Evolutionary conservation across 345 rosid species (phyloP), one percentile per base, ranked within the genome.

Genomic region (Citrus reticulata): DNA sequence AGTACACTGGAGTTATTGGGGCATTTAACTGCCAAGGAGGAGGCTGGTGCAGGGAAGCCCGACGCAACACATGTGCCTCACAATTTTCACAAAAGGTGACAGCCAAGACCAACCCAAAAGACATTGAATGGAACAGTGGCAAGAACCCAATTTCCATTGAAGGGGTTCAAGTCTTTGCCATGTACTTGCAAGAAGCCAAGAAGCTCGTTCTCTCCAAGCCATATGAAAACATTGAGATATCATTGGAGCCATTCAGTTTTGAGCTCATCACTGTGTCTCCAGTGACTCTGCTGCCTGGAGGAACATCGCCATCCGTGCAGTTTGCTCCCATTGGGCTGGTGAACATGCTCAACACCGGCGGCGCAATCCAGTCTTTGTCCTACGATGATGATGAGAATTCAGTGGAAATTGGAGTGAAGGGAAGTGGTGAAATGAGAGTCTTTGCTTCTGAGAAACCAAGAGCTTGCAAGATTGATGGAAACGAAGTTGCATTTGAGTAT

Each of bases 21-120:
- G 95, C 83, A 68, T 96, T 96, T 68, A 96, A 96, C 84, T 96
- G 99, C 86, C 99, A 96, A 91, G 98, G 99, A 76, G 98, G 99
- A 69, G 99, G 98, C 3, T 96, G 99, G 99, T 79, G 89, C 79
- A 89, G 93, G 0, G 98, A 96, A 82, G 84, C 90, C 13, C 81
- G 98, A 40, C 89, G 93, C 32, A 96, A 94, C 92, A 77, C 89
- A 79, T 96, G 95, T 42, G 86, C 86, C 46, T 90, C 98, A 7
- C 70, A 89, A 66, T 94, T 34, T 78, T 90, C 95, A 42, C 87
- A 86, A 54, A 68, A 66, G 51, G 80, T 94, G 70, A 86, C 92
- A 0, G 81, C 94, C 40, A 85, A 80, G 65, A 92, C 93, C 30
- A 92, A 80, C 57, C 88, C 92, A 0, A 81, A 40, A 6, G 95